Evolutionary conservation across 768 basidiomycete species (phyloP), one percentile per base, ranked within the genome.

Genomic region (Leccinum subtestaceum): DNA sequence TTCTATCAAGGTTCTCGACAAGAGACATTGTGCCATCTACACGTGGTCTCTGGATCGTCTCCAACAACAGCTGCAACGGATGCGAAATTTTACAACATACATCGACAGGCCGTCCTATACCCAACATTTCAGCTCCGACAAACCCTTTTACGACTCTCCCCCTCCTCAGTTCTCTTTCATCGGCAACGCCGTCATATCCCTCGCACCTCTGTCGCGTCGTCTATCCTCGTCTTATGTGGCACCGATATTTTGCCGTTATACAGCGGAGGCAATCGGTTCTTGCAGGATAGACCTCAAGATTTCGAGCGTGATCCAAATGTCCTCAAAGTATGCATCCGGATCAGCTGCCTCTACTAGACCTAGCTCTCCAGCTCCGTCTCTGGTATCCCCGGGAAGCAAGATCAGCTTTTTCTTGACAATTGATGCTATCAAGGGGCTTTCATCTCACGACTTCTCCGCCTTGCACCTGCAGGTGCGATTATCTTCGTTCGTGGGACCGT

Each of bases 231-330:
- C 82, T 3, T 86, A 85, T n/a, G 83, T 81, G 0, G 84, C 91
- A 15, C 94, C 95, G 1, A 94, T 99, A 68, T 93, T 93, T 72
- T 96, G 93, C 69, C 86, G 91, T 32, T 96, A 95, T 68, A 97
- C 95, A 1, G 83, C 93, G 50, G 96, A 98, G 70, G 95, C 95
- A 2, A 94, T 98, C 63, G 97, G 96, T 2, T 93, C 93, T 27
- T 98, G 95, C 75, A 85, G 93, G 23, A 80, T 97, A 55, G 86
- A 89, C 63, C 81, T 97, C 74, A 91, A 87, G 74, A 82, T 93
- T 47, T 81, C 89, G 63, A 92, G 86, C 61, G 83, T 91, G 40
- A 76, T 85, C 27, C 70, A 70, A 50, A 72, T 84, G 45, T 79
- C 88, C 2, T 73, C 85, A 7, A 85, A 83, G 73, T 80, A 87